Conservation (phyloP, 2,329 filamentous ascomycete genomes). For the Ceratocystiopsis minuta region DNA sequence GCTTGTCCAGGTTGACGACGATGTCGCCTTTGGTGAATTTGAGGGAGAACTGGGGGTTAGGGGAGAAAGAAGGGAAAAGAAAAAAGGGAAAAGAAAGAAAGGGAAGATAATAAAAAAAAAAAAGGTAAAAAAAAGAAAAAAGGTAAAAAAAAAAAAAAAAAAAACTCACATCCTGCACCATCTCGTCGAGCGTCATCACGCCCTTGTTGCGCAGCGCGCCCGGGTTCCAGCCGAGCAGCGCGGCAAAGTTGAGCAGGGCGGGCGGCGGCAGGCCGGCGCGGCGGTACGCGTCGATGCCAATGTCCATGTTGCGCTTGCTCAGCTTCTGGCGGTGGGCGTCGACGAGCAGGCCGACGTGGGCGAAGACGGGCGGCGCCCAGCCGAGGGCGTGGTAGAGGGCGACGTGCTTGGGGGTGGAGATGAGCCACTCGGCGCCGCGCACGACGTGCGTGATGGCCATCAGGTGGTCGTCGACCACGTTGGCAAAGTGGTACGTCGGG, state of each 20-base stretch:
- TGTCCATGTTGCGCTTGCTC: constrained; percentile 61
- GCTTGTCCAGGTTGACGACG: constrained; percentile 61
- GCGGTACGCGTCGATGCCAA: constrained; percentile 31
- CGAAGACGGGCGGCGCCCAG: constrained; percentile 57
- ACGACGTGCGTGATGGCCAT: constrained; percentile 97
- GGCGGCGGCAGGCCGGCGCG: constrained; percentile 27
- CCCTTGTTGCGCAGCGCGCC: constrained; percentile 33
- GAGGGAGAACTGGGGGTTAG: constrained; percentile 45
- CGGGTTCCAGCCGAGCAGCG: constrained; percentile 71
- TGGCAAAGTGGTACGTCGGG: constrained; percentile 93
- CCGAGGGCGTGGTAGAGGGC: constrained; percentile 59
- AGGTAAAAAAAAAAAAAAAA: no score
- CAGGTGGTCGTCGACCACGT: constrained; percentile 86
- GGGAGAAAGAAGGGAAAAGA: no score
- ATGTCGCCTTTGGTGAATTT: constrained; percentile 88
- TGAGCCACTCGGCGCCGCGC: constrained; percentile 87
- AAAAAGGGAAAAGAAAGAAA: no score
- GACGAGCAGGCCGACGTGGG: constrained; percentile 61
- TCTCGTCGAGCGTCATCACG: constrained; percentile 49
- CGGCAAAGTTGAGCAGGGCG: constrained; percentile 59
- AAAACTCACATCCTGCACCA: constrained; percentile 45
- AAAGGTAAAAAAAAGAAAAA: no score
- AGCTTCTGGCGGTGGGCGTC: constrained; percentile 54
- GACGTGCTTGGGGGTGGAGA: constrained; percentile 64
- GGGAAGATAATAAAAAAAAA: background rate